These are phyloP conservation scores for Sideroxylon spinosum DNA, from an alignment of 179 eudicot genomes.

Conservation along the genomic window DNA sequence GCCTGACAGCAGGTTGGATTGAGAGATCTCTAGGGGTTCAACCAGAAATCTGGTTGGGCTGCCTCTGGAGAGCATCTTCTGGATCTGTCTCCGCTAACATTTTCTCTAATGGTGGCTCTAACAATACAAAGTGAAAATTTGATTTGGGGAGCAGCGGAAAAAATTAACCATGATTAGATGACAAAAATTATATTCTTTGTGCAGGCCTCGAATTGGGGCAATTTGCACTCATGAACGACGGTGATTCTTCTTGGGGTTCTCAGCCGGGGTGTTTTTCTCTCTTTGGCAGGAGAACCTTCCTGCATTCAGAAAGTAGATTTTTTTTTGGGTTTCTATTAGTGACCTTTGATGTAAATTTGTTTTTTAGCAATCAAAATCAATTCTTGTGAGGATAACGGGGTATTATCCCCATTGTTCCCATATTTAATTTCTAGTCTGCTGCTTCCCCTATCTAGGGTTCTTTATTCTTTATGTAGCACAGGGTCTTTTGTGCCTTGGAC, in stretches of 20 bases:
- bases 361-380: slow-evolving; percentile 18
- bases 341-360: slow-evolving; percentile 37
- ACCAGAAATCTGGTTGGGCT: slow-evolving; percentile 15
- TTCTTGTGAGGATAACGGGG: slow-evolving; percentile 34
- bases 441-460: slow-evolving; percentile 31
- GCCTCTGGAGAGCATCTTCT: slow-evolving; percentile 22
- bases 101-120: slow-evolving; percentile 35
- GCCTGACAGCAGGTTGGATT: slow-evolving; percentile 29
- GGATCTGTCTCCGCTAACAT: slow-evolving; percentile 44
- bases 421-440: slow-evolving; percentile 25
- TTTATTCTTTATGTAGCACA: slow-evolving; percentile 54
- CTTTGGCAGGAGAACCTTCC: slow-evolving; percentile 51
- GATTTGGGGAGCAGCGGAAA: slow-evolving; percentile 43
- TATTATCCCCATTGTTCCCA: slow-evolving; percentile 25
- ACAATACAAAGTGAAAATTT: slow-evolving; percentile 40
- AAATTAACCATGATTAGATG: slow-evolving; percentile 40
- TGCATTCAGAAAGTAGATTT: slow-evolving; percentile 24
- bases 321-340: slow-evolving; percentile 18
- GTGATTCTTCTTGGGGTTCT: slow-evolving; percentile 37
- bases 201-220: slow-evolving; percentile 67
- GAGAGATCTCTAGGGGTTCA: slow-evolving; percentile 14
- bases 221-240: slow-evolving; percentile 29
- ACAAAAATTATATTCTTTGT: slow-evolving; percentile 48
- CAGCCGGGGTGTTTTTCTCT: slow-evolving; percentile 45
- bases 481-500: slow-evolving; percentile 35